Base-by-base conservation (phyloP, 1,139 yeast genomes). In the Sugiyamaella sp. region DNA sequence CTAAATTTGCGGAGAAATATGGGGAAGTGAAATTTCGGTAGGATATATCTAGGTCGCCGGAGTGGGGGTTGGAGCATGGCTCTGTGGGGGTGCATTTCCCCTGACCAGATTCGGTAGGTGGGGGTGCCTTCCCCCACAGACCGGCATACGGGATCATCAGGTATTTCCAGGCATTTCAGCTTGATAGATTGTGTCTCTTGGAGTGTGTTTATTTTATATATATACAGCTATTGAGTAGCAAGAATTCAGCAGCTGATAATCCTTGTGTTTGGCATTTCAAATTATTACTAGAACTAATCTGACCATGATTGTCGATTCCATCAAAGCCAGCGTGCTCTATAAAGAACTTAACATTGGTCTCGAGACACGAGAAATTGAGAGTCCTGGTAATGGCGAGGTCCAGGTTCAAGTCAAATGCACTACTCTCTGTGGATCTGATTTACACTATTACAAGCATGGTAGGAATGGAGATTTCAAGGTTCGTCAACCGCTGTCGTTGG, bases 371-470 rank as follows among this genome's bases (percentile, higher is more conserved):
- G 52, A 49, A 14, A 46, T 64, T 41, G 56, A 43, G 2, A 52
- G 25, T 12, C 69, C 69, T 2, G 60, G 41, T 2, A 46, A 55
- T 1, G 58, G 52, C 9, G 65, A 62, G 43, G 93, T 86, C 24
- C 79, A 84, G 58, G 80, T 86, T n/a, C 82, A 81, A 51, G 83
- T 86, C 54, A 58, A 57, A 46, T 57, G 60, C 45, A 62, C 65
- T 16, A 62, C 65, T 10, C 53, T 62, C 8, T 62, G 65, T 55
- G 65, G 65, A 33, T 62, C 65, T 2, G 65, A 62, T 44, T 50
- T 62, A 53, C 65, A 62, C 44, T 62, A 62, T 41, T 62, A 57
- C 49, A 50, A 52, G 42, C 65, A 62, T 46, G 63, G 63, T 4
- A 47, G 59, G 32, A 62, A 62, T 44, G 66, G 66, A 8, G 66